Evolutionary conservation across 2,329 filamentous ascomycete genomes (phyloP).

Genomic region (Rhinocladiella mackenziei): DNA sequence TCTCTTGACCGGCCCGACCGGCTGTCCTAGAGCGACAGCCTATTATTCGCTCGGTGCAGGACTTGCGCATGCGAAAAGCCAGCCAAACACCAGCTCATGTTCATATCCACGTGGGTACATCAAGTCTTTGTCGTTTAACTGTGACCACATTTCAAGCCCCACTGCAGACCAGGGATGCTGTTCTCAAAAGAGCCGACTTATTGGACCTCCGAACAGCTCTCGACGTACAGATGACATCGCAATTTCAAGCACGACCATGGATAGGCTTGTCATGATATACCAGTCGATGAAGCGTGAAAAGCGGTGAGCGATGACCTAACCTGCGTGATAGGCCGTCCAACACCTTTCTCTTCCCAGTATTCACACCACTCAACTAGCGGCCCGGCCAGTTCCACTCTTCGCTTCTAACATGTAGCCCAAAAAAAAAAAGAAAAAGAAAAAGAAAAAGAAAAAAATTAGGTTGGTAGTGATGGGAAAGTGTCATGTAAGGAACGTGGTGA

Average conservation of each 20-base stretch:
- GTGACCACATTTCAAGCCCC: not conserved
- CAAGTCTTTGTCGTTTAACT: not conserved
- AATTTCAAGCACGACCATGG: not conserved
- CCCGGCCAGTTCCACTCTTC: not conserved
- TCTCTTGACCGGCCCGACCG: constrained; percentile 10
- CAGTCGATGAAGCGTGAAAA: no score
- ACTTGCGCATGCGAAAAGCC: not conserved
- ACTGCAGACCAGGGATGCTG: not conserved
- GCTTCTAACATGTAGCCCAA: no score
- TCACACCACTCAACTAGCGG: no score
- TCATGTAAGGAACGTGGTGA: constrained; percentile 29
- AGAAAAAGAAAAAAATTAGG: not conserved
- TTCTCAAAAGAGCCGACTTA: no score
- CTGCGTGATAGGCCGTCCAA: no score
- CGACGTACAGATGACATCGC: no score
- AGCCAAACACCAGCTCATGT: not conserved
- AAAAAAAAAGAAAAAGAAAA: no score
- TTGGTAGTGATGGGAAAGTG: constrained; percentile 32
- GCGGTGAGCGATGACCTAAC: no score
- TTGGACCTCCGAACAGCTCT: not conserved
- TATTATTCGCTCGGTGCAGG: not conserved
- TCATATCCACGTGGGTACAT: not conserved
- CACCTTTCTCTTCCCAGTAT: no score
- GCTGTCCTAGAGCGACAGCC: not conserved
- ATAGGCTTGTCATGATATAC: not conserved